Conservation (phyloP, 116 monocot genomes). For the Papilionanthe hybrid region DNA sequence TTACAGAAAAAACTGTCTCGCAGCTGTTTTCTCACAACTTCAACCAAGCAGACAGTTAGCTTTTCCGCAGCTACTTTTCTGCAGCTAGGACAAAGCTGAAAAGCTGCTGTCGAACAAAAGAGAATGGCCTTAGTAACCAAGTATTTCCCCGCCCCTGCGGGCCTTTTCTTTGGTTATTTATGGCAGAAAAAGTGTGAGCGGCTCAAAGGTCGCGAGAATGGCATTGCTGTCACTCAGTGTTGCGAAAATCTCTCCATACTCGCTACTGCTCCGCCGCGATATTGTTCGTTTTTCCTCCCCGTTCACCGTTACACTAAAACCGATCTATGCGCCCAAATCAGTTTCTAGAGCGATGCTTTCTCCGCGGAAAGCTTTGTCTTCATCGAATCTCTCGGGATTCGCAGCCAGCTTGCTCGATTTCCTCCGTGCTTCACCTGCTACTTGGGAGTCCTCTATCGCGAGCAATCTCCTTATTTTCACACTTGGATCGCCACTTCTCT, state of each 20-base stretch:
- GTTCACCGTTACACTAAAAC: background rate
- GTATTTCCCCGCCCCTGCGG: too few relatives aligned
- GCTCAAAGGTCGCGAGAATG: background rate
- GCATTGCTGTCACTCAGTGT: background rate
- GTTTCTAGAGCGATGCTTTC: slow-evolving; percentile 10
- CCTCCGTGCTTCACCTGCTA: slow-evolving; percentile 50
- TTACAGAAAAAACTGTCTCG: too few relatives aligned
- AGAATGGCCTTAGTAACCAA: too few relatives aligned
- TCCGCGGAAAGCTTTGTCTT: slow-evolving; percentile 18
- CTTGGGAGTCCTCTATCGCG: slow-evolving; percentile 68
- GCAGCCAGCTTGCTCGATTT: slow-evolving; percentile 32
- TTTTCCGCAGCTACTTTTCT: too few relatives aligned
- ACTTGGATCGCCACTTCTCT: slow-evolving; percentile 67
- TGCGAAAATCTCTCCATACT: background rate
- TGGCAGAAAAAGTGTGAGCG: too few relatives aligned
- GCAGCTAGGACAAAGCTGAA: too few relatives aligned
- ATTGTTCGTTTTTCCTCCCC: background rate
- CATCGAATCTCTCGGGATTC: slow-evolving; percentile 20
- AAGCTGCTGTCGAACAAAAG: too few relatives aligned
- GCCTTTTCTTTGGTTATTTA: too few relatives aligned
- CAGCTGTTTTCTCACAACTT: too few relatives aligned
- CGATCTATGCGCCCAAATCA: slow-evolving; percentile 7
- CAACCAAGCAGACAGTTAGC: too few relatives aligned
- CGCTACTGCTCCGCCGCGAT: background rate
- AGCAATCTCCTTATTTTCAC: slow-evolving; percentile 71